These are phyloP conservation scores for Nicotiana knightiana DNA, from an alignment of 257 asterid genomes.

Conservation along the genomic window DNA sequence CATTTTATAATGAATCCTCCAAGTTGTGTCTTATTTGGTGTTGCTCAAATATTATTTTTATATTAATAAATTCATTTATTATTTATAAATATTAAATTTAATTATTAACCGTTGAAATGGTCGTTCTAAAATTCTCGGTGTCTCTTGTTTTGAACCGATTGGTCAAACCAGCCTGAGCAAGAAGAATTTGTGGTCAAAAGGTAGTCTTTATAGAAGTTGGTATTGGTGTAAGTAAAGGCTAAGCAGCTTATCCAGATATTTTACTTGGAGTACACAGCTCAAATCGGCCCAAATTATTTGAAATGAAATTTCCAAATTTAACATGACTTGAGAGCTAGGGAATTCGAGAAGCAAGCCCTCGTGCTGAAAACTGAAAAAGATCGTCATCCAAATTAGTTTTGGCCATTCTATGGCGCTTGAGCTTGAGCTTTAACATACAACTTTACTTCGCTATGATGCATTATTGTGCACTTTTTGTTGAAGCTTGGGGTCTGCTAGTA, in stretches of 20 bases:
- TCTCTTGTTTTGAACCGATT: neutral
- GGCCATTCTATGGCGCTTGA: neutral
- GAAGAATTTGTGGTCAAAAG: neutral
- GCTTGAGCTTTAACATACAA: no score
- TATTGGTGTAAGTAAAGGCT: neutral
- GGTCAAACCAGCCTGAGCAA: neutral
- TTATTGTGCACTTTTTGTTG: no score
- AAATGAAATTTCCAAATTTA: neutral
- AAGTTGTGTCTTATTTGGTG: no score
- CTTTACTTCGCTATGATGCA: no score
- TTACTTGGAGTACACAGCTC: constrained; percentile 5
- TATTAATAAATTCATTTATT: no score
- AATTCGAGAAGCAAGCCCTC: neutral
- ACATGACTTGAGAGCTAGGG: neutral
- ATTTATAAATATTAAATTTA: no score
- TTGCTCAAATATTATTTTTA: no score
- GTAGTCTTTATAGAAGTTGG: neutral
- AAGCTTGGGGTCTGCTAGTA: no score
- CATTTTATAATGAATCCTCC: no score
- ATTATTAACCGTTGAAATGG: no score
- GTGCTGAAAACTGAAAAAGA: neutral
- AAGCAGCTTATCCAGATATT: neutral
- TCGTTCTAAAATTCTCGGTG: no score
- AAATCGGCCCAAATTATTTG: neutral
- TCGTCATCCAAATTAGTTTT: neutral